These are phyloP conservation scores for Ceratocystis huliohia DNA, from an alignment of 2,329 filamentous ascomycete species.

Conservation along the genomic window DNA sequence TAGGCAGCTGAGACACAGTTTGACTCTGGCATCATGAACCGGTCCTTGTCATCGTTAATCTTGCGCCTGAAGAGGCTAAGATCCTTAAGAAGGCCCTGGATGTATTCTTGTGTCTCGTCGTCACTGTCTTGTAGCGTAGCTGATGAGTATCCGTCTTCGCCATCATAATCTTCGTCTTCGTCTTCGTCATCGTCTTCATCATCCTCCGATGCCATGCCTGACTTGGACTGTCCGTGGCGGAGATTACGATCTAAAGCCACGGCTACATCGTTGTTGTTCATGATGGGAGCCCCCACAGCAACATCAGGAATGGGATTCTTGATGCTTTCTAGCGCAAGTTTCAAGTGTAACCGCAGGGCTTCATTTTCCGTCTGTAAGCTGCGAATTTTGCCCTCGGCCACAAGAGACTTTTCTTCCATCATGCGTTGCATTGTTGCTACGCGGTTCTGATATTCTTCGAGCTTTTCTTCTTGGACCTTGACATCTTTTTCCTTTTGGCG, in stretches of 20 bases:
- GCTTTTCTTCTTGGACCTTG: slow-evolving; percentile 62
- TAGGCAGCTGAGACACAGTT: slow-evolving; percentile 3
- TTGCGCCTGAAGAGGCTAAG: slow-evolving; percentile 71
- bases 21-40: slow-evolving; percentile 41
- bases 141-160: slow-evolving; percentile 34
- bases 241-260: slow-evolving; percentile 23
- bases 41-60: slow-evolving; percentile 64
- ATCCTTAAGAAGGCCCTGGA: slow-evolving; percentile 72
- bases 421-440: slow-evolving; percentile 82
- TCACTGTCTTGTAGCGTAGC: slow-evolving; percentile 33
- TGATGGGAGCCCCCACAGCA: slow-evolving; percentile 27
- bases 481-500: slow-evolving; percentile 61
- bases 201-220: not conserved
- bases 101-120: slow-evolving; percentile 65
- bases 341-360: slow-evolving; percentile 72
- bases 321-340: slow-evolving; percentile 70
- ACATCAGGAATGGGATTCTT: slow-evolving; percentile 77
- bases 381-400: slow-evolving; percentile 87
- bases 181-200: slow-evolving; percentile 32
- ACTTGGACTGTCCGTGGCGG: slow-evolving; percentile 22
- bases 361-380: slow-evolving; percentile 84
- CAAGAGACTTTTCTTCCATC: slow-evolving; percentile 87
- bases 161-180: slow-evolving; percentile 42
- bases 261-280: slow-evolving; percentile 27
- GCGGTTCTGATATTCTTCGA: slow-evolving; percentile 90